Conservation (phyloP, 768 basidiomycete genomes). For the Hirschioporus abietinus region DNA sequence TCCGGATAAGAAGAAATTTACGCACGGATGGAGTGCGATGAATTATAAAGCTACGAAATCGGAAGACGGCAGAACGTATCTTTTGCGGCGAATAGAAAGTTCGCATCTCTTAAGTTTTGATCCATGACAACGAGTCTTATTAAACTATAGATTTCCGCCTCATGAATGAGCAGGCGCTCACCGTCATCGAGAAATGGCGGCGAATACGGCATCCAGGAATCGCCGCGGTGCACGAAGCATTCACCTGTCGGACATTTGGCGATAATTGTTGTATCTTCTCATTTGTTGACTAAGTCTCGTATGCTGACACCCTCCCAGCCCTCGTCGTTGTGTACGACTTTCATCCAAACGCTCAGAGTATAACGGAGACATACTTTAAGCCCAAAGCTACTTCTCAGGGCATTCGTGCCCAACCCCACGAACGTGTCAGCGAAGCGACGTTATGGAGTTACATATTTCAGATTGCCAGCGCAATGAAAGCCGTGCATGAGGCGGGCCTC, state of each 20-base stretch:
- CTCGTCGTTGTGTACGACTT: conserved; percentile 90
- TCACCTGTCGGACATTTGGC: conserved; percentile 88
- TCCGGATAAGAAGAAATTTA: conserved; percentile 62
- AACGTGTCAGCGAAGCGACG: conserved; percentile 63
- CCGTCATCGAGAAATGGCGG: conserved; percentile 80
- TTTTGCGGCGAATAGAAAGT: conserved; percentile 86
- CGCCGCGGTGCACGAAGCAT: conserved; percentile 81
- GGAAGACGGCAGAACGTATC: conserved; percentile 73
- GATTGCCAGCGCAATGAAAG: conserved; percentile 81
- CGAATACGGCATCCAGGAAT: conserved; percentile 82
- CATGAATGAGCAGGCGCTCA: conserved; percentile 75
- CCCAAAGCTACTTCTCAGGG: conserved; percentile 37
- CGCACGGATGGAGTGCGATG: conserved; percentile 79
- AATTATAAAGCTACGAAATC: conserved; percentile 79
- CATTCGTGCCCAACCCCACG: conserved; percentile 31
- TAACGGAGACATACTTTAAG: conserved; percentile 74
- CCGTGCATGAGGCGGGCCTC: conserved; percentile 74
- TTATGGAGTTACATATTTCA: conserved; percentile 94
- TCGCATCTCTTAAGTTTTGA: conserved; percentile 19
- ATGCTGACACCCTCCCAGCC: conserved; percentile 43
- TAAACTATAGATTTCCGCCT: conserved; percentile 68
- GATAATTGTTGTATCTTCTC: conserved; percentile 70
- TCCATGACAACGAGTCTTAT: conserved; percentile 6
- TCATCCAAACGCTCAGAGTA: conserved; percentile 76
- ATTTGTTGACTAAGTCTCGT: conserved; percentile 7